Conservation (phyloP, 805 yeast species). For the Candida peoriensis region DNA sequence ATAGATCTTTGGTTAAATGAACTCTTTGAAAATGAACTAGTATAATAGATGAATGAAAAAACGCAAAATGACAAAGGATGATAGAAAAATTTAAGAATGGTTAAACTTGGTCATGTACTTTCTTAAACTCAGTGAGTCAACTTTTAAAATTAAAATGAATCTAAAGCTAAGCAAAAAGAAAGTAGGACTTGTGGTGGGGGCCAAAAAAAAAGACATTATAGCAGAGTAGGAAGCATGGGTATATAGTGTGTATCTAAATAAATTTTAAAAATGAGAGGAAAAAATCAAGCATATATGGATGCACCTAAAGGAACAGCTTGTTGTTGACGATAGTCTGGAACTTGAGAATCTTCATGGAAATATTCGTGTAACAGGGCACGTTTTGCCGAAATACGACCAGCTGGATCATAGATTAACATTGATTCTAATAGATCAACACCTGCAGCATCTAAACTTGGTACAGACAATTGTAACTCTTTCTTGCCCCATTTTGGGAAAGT, state of each 20-base stretch:
- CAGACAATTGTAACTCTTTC: slow-evolving; percentile 62
- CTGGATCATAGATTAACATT: slow-evolving; percentile 87
- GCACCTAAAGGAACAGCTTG: slow-evolving; percentile 26
- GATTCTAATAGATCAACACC: slow-evolving; percentile 81
- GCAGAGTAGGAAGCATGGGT: neutral
- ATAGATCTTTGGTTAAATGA: neutral
- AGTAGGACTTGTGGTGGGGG: too few species aligned
- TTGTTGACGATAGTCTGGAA: slow-evolving; percentile 23
- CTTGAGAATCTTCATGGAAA: slow-evolving; percentile 50
- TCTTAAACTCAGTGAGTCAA: too few species aligned
- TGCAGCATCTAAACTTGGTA: slow-evolving; percentile 73
- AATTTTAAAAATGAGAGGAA: neutral
- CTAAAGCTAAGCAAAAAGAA: too few species aligned
- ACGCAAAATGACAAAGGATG: too few species aligned
- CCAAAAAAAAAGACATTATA: neutral
- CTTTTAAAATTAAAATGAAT: too few species aligned
- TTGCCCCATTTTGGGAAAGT: slow-evolving; percentile 89
- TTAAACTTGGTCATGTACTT: too few species aligned
- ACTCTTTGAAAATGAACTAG: neutral
- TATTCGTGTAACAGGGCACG: slow-evolving; percentile 88
- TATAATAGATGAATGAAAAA: too few species aligned
- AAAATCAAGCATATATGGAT: slow-evolving; percentile 20
- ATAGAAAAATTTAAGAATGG: too few species aligned
- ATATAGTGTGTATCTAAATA: neutral
- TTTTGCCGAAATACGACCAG: slow-evolving; percentile 88